These are phyloP conservation scores for Diplodia seriata DNA, from an alignment of 2,329 filamentous ascomycete genomes.

Conservation along the genomic window DNA sequence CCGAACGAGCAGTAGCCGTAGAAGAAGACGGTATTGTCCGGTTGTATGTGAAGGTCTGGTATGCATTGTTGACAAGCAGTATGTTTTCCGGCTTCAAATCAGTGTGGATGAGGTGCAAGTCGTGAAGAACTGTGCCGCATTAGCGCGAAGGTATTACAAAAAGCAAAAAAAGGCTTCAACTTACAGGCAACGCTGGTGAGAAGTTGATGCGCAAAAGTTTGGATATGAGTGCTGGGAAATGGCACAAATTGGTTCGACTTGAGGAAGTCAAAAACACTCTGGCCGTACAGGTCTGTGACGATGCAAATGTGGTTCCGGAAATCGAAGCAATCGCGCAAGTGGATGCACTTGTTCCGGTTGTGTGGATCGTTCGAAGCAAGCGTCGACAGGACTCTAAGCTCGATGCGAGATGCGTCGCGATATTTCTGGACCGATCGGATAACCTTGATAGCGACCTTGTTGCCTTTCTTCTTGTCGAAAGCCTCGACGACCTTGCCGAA, in stretches of 20 bases:
- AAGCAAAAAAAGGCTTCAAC: slow-evolving; percentile 49
- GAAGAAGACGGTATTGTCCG: slow-evolving; percentile 70
- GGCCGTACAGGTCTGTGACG: slow-evolving; percentile 78
- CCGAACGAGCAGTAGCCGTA: slow-evolving; percentile 62
- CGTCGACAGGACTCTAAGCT: slow-evolving; percentile 89
- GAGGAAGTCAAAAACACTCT: slow-evolving; percentile 97
- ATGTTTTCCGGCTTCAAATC: slow-evolving; percentile 74
- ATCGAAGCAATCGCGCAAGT: slow-evolving; percentile 95
- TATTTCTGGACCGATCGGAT: slow-evolving; percentile 99
- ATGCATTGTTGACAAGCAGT: slow-evolving; percentile 67
- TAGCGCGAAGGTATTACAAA: slow-evolving; percentile 37
- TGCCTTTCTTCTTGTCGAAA: slow-evolving; percentile 75
- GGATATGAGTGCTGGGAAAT: slow-evolving; percentile 98
- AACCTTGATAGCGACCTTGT: slow-evolving; percentile 94
- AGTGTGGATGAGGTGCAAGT: slow-evolving; percentile 96
- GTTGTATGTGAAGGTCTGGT: slow-evolving; percentile 74
- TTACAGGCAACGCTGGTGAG: slow-evolving; percentile 98
- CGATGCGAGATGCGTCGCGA: slow-evolving; percentile 92
- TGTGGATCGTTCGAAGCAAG: slow-evolving; percentile 88
- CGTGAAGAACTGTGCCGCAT: slow-evolving; percentile 76
- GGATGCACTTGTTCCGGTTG: slow-evolving; percentile 96
- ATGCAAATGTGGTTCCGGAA: slow-evolving; percentile 96
- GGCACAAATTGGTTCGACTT: slow-evolving; percentile 95
- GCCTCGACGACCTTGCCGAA: slow-evolving; percentile 99
- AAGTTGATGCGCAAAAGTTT: slow-evolving; percentile 92